Base-by-base conservation (phyloP, 2,329 filamentous ascomycete species). In the Colletotrichum sp. region DNA sequence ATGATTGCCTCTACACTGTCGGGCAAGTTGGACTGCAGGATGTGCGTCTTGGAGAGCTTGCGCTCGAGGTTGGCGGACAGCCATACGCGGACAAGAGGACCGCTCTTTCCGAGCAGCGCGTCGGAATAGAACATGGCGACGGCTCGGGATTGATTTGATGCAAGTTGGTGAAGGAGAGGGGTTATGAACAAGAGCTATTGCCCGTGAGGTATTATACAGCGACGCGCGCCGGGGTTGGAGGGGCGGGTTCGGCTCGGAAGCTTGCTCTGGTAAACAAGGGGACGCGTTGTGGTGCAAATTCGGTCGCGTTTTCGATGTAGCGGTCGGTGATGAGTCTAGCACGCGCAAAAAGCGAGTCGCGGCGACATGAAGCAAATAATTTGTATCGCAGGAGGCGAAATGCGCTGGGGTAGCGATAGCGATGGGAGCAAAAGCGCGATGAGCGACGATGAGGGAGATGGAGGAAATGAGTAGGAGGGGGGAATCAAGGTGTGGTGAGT, bases 51-150 rank as follows among this genome's bases (percentile, higher is more conserved):
- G 80, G 96, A 98, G 76, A 99, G 93, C 88, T 99, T 99, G 89
- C 96, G 96, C 91, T 99, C 97, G 79, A 99, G 90, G 86, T 99
- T 99, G 88, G 97, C 96, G 36, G 97, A 98, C 77, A 99, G 92
- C 97, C 97, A 99, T 87, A 99, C 96, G 83, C 96, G 95, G 87
- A 97, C 97, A 89, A 99, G 88, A 82, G 97, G 96, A 89, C 97
- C 97, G 81, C 95, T 98, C 93, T 98, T 98, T 85, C 96, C 96
- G 81, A 99, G 92, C 75, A 99, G 92, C 71, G 95, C 96, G 89
- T 98, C 96, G 70, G 97, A 98, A 86, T 98, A 99, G 87, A 99
- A 99, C 97, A 99, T 99, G 84, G 83, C 87, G 86, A 72, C 79
- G 79, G 67, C 63, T 60, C 13, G 58, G 55, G 30, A 67, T 65